Base-by-base conservation (phyloP, 768 basidiomycete genomes). In the Gloeophyllum trabeum region DNA sequence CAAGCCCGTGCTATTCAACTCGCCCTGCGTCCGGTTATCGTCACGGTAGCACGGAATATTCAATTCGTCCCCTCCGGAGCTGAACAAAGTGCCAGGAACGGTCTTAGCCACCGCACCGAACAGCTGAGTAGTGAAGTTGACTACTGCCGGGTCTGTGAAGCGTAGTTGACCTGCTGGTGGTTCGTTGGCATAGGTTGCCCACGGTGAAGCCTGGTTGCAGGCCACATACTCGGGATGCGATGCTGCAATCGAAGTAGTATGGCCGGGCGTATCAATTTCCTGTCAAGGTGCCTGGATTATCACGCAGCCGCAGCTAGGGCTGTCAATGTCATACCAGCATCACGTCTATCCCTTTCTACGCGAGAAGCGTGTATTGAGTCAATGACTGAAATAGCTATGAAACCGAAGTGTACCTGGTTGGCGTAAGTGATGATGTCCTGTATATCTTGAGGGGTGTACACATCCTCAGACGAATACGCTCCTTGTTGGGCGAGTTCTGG, bases 191-290 rank as follows among this genome's bases (percentile, higher is more conserved):
- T 74, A 85, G 4, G 56, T 61, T 0, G 61, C 14, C 80, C 82
- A 82, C 0, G 80, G 81, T 2, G 65, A 57, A 2, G 64, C 67
- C 13, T 69, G 56, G 13, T 62, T 55, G 50, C 89, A 90, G 1
- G 86, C 87, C 28, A 91, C 57, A 43, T 76, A 73, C 23, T 89
- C 81, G 0, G 89, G 88, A 52, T 85, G 73, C 0, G 81, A 67
- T 5, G 62, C 49, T 2, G 67, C 69, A 28, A 92, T 80, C 23
- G 67, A 60, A 1, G 80, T 66, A 2, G 86, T 86, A 57, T 91
- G 90, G 0, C 88, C 89, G 1, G 89, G 89, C 2, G 74, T 83
- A 54, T 90, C 90, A 40, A 91, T 73, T 64, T 90, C 88, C 75
- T 79, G 42, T 13, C 18, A 3, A 20, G n/a, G 21, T 4, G 4